phyloP scores from a whole-genome alignment of 139 green algal species.

The Closterium sp. region DNA sequence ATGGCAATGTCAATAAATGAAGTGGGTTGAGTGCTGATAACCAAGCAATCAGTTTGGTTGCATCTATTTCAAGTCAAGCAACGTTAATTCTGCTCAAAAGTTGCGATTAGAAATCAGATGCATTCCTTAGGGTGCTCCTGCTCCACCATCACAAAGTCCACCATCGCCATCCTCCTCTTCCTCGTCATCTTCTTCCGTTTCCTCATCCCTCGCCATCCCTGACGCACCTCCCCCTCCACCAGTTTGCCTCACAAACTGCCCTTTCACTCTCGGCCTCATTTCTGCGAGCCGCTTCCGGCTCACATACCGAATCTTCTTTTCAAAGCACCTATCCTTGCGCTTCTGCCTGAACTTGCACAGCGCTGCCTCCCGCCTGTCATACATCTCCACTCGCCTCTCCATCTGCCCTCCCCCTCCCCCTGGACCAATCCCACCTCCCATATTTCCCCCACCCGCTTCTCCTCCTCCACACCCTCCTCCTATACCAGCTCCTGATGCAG shows the following conservation, averaged over 20 bases:
- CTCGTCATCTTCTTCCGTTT: conserved; percentile 31
- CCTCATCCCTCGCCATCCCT: conserved; percentile 16
- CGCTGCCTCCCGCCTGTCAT: conserved; percentile 37
- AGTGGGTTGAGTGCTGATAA: not conserved
- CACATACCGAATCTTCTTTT: conserved; percentile 61
- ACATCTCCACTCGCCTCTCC: conserved; percentile 30
- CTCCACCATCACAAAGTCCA: too few relatives aligned
- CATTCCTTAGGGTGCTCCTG: too few relatives aligned
- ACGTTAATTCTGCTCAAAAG: too few relatives aligned
- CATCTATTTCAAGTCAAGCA: not conserved
- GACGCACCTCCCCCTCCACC: not conserved
- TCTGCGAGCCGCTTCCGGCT: conserved; percentile 58
- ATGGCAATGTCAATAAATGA: too few relatives aligned
- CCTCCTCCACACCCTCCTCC: not conserved
- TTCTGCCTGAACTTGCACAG: conserved; percentile 56
- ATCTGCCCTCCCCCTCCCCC: not conserved
- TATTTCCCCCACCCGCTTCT: not conserved
- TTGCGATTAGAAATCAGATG: too few relatives aligned
- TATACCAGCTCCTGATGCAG: not conserved
- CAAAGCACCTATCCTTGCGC: conserved; percentile 57
- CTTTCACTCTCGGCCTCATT: conserved; percentile 50
- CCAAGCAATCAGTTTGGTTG: not conserved
- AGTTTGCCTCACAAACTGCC: conserved; percentile 58
- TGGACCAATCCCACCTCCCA: not conserved
- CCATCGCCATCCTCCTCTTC: conserved; percentile 15